Conservation (phyloP, 345 rosid species). For the Boechera retrofracta region DNA sequence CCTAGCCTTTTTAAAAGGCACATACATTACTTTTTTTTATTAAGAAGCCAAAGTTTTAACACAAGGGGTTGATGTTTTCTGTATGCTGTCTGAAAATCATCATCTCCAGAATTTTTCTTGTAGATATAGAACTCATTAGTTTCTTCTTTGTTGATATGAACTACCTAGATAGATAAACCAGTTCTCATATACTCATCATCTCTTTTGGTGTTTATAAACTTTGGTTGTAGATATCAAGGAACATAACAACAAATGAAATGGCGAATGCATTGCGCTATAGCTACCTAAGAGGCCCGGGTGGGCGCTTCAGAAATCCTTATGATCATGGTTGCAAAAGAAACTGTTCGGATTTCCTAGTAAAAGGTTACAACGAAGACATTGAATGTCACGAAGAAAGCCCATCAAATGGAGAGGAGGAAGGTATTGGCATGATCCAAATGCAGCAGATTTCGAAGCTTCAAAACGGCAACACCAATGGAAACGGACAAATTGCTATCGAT, state of each 20-base stretch:
- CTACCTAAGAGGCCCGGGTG: constrained; percentile 83
- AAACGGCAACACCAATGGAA: constrained; percentile 54
- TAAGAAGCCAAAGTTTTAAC: no score
- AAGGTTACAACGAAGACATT: constrained; percentile 77
- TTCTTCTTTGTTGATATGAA: no score
- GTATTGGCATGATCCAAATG: constrained; percentile 79
- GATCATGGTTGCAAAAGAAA: constrained; percentile 79
- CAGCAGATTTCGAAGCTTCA: constrained; percentile 52
- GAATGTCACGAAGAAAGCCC: constrained; percentile 53
- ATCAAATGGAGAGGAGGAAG: constrained; percentile 49
- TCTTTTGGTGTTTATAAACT: background rate
- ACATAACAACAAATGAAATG: constrained; percentile 94
- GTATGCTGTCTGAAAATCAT: no score
- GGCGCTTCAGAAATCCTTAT: constrained; percentile 86
- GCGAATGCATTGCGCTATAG: constrained; percentile 83
- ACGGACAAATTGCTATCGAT: constrained; percentile 53
- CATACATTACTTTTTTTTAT: no score
- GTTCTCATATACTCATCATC: background rate
- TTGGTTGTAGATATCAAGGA: constrained; percentile 69
- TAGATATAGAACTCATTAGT: no score
- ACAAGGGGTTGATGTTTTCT: no score
- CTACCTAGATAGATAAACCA: background rate
- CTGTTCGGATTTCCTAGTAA: constrained; percentile 83
- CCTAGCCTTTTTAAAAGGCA: no score
- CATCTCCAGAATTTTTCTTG: no score